Conservation (phyloP, 371 early-diverging fungal species). For the Apophysomyces trapeziformis region DNA sequence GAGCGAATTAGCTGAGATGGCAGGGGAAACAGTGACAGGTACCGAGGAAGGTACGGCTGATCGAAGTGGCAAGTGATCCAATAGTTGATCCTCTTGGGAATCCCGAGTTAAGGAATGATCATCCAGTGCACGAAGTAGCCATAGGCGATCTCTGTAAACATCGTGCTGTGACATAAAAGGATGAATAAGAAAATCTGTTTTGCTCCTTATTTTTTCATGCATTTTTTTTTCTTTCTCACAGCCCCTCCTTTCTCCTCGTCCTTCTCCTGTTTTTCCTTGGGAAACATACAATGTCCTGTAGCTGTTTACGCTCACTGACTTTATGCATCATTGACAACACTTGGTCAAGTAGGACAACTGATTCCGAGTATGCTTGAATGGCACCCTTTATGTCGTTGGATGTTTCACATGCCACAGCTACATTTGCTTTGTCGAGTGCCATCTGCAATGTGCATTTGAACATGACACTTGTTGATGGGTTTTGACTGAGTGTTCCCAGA, state of each 20-base stretch:
- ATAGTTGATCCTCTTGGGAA: not conserved
- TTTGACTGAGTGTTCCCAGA: not conserved
- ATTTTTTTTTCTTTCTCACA: no score
- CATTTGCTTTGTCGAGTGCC: slow-evolving; percentile 1
- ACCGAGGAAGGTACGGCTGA: not conserved
- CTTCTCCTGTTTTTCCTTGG: not conserved
- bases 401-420: not conserved
- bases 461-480: not conserved
- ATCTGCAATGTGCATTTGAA: not conserved
- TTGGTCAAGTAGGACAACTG: not conserved
- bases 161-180: slow-evolving; percentile 4
- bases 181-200: no score
- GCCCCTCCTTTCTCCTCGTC: no score
- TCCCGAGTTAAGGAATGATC: not conserved
- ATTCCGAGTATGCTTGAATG: slow-evolving; percentile 6
- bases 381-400: not conserved
- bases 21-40: not conserved
- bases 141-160: slow-evolving; percentile 2
- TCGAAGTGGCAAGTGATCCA: not conserved
- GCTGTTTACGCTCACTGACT: slow-evolving; percentile 7
- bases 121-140: slow-evolving; percentile 8
- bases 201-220: no score
- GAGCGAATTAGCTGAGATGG: not conserved
- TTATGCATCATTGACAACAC: slow-evolving; percentile 7
- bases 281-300: slow-evolving; percentile 8